A percentile compares a stretch with the other conserved stretches of the same genome.
Evolutionary conservation across 2,329 filamentous ascomycete species (phyloP).

Genomic region (Penicillium sp.): DNA sequence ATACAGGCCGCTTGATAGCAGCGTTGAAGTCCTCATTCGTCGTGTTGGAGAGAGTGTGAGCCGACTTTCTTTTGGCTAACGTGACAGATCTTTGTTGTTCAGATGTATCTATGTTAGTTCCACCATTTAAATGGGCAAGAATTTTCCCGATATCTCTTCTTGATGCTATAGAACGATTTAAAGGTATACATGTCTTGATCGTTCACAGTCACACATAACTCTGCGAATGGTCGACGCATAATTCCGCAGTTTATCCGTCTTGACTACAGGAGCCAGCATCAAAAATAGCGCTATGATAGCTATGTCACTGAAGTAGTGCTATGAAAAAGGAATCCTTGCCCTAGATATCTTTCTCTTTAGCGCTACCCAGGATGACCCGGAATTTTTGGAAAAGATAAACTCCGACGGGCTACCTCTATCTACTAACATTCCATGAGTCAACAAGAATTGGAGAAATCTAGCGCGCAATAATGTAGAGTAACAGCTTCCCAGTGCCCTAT

Average conservation of each 20-base stretch:
- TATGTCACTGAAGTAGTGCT: background rate
- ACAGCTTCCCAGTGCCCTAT: background rate
- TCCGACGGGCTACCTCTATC: background rate
- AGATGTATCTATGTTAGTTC: background rate
- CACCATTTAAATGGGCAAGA: background rate
- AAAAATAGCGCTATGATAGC: background rate
- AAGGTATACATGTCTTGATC: constrained; percentile 8
- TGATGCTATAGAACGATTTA: constrained; percentile 29
- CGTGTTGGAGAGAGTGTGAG: constrained; percentile 27
- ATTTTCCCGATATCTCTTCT: constrained; percentile 26
- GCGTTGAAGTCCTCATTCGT: constrained; percentile 45
- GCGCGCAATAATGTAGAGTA: background rate
- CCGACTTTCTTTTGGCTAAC: constrained; percentile 26
- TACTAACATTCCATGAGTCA: background rate
- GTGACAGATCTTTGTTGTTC: constrained; percentile 23
- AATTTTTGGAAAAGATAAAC: background rate
- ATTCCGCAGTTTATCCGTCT: constrained; percentile 10
- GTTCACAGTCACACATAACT: too few relatives aligned
- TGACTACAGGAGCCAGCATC: background rate
- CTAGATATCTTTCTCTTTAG: background rate
- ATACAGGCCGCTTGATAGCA: constrained; percentile 44
- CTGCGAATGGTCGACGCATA: constrained; percentile 8
- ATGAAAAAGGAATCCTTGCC: background rate
- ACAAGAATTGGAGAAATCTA: background rate
- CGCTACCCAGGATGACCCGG: background rate